Percentiles rank a stretch among this genome's conserved stretches.
These are phyloP conservation scores for Euphrasia confusa DNA, from an alignment of 257 asterid genomes.

Conservation along the genomic window DNA sequence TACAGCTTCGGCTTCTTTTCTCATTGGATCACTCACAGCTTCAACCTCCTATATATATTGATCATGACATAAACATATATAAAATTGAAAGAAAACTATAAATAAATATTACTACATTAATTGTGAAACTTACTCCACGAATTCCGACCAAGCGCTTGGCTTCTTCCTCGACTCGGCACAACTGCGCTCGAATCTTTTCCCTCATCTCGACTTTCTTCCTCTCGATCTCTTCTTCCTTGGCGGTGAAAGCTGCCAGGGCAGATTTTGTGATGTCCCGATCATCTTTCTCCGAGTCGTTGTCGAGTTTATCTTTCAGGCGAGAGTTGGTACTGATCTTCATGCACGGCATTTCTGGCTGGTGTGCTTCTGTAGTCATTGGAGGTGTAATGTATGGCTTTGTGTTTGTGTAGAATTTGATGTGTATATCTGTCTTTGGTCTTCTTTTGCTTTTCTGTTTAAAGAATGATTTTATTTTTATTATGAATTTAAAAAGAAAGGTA, in stretches of 20 bases:
- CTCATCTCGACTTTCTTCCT: constrained; percentile 53
- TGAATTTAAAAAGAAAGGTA: no score
- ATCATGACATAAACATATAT: neutral
- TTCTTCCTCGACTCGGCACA: constrained; percentile 70
- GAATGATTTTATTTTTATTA: no score
- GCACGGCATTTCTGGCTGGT: constrained; percentile 33
- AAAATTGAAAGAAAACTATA: neutral
- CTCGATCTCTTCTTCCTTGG: constrained; percentile 88
- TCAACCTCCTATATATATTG: constrained; percentile 48
- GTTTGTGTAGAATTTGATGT: no score
- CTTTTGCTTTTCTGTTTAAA: no score
- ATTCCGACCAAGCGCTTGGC: constrained; percentile 58
- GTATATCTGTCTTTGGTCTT: no score
- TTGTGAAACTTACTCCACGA: constrained; percentile 45
- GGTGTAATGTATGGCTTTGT: no score
- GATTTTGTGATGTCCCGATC: constrained; percentile 68
- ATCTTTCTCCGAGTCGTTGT: constrained; percentile 39
- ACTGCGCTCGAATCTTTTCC: constrained; percentile 62
- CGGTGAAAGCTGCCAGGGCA: constrained; percentile 57
- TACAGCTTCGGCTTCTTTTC: constrained; percentile 45
- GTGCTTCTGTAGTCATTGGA: constrained; percentile 31
- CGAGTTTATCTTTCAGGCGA: constrained; percentile 31
- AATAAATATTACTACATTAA: no score
- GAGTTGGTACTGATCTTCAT: constrained; percentile 27
- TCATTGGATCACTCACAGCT: constrained; percentile 53